phyloP scores from a whole-genome alignment of 2,329 filamentous ascomycete species.

The Colletotrichum limetticola region DNA sequence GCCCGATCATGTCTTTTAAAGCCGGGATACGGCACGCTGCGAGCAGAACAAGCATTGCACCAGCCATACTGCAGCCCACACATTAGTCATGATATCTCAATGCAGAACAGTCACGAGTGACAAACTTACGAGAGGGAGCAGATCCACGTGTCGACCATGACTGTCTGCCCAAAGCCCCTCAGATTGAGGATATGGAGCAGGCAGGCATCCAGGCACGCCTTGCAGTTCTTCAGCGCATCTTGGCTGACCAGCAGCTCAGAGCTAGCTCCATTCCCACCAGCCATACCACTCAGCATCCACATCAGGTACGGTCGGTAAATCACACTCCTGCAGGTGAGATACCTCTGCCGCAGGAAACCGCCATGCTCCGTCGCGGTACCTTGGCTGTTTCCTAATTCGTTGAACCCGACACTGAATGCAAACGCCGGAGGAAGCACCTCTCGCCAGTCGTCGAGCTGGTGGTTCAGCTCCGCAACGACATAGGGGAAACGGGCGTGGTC shows the following conservation, averaged over 20 bases:
- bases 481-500: conserved; percentile 57
- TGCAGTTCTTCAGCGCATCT: conserved; percentile 53
- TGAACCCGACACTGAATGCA: conserved; percentile 49
- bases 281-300: conserved; percentile 56
- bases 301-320: conserved; percentile 64
- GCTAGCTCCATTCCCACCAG: conserved; percentile 39
- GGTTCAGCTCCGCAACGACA: conserved; percentile 59
- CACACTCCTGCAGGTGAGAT: conserved; percentile 62
- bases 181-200: conserved; percentile 60
- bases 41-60: conserved; percentile 59
- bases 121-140: conserved; percentile 60
- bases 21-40: conserved; percentile 54
- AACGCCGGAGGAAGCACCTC: conserved; percentile 56
- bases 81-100: neutral
- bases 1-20: conserved; percentile 49
- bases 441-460: conserved; percentile 61
- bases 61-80: conserved; percentile 52
- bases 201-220: conserved; percentile 58
- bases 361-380: conserved; percentile 52
- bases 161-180: conserved; percentile 58
- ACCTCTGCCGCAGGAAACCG: conserved; percentile 60
- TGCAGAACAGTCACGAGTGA: neutral
- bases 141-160: conserved; percentile 65
- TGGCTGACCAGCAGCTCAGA: conserved; percentile 40
- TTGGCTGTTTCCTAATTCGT: conserved; percentile 34